Percentiles rank a stretch among this genome's conserved stretches.
phyloP scores from a whole-genome alignment of 2,329 filamentous ascomycete genomes.

The Epichloe coenophiala region DNA sequence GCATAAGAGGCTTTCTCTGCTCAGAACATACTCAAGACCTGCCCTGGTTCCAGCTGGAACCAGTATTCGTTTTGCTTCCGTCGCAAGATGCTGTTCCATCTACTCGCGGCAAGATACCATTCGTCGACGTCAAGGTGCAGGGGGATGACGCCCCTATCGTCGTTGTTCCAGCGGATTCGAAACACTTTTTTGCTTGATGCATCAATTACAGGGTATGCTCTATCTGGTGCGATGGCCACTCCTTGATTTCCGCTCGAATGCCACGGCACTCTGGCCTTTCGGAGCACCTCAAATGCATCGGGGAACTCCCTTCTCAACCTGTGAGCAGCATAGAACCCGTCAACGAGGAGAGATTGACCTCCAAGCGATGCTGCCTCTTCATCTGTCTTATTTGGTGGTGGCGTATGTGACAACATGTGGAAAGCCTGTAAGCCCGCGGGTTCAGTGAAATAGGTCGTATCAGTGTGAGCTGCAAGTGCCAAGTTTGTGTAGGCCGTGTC shows the following conservation, averaged over 20 bases:
- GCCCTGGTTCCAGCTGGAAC: constrained; percentile 70
- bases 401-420: constrained; percentile 65
- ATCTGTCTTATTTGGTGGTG: constrained; percentile 22
- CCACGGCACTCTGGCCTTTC: constrained; percentile 46
- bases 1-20: not conserved
- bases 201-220: constrained; percentile 59
- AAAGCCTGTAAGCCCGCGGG: constrained; percentile 86
- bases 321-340: constrained; percentile 64
- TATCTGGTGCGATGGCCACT: constrained; percentile 63
- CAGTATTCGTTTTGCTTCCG: constrained; percentile 56
- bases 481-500: constrained; percentile 88
- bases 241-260: constrained; percentile 87
- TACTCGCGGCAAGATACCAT: constrained; percentile 73
- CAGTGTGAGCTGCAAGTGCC: constrained; percentile 73
- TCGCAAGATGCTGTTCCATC: constrained; percentile 58
- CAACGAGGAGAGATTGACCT: constrained; percentile 70
- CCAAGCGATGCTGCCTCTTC: constrained; percentile 33
- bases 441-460: constrained; percentile 92
- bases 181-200: constrained; percentile 29
- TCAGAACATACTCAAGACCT: constrained; percentile 49
- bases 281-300: constrained; percentile 44
- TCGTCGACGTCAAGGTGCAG: constrained; percentile 33
- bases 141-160: constrained; percentile 65
- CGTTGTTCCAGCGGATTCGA: constrained; percentile 85
- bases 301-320: constrained; percentile 40